Conservation (phyloP, 768 basidiomycete species). For the Gautieria morchelliformis region DNA sequence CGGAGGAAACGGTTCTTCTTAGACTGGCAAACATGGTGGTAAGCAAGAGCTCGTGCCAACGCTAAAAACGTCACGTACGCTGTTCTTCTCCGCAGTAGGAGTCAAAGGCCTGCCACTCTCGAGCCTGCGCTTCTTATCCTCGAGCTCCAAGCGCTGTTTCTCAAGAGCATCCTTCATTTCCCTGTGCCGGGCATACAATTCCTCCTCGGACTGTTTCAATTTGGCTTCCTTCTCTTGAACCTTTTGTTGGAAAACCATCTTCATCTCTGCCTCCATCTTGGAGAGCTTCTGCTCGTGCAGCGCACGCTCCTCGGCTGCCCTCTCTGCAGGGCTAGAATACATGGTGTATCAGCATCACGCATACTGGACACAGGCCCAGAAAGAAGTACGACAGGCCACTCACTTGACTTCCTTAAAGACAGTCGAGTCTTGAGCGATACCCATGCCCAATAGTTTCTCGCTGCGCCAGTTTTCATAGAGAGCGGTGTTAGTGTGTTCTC, state of each 20-base stretch:
- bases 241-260: constrained; percentile 99
- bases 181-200: constrained; percentile 95
- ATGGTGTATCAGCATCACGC: neutral
- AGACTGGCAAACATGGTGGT: neutral
- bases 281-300: constrained; percentile 95
- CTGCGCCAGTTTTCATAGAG: constrained; percentile 98
- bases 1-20: constrained; percentile 5
- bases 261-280: constrained; percentile 99
- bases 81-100: constrained; percentile 79
- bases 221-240: constrained; percentile 99
- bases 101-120: constrained; percentile 92
- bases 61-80: constrained; percentile 40
- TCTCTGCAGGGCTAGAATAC: constrained; percentile 76
- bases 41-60: neutral
- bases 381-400: constrained; percentile 22
- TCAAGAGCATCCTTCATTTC: constrained; percentile 99
- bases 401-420: constrained; percentile 99
- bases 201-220: constrained; percentile 98
- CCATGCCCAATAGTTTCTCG: constrained; percentile 94
- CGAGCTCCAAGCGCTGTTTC: constrained; percentile 89
- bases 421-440: constrained; percentile 91
- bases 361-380: neutral
- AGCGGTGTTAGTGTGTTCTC: constrained; percentile 93
- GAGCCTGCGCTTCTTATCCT: constrained; percentile 96
- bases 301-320: constrained; percentile 92